phyloP scores from a whole-genome alignment of 345 rosid species.

The Atalantia buxifolia region DNA sequence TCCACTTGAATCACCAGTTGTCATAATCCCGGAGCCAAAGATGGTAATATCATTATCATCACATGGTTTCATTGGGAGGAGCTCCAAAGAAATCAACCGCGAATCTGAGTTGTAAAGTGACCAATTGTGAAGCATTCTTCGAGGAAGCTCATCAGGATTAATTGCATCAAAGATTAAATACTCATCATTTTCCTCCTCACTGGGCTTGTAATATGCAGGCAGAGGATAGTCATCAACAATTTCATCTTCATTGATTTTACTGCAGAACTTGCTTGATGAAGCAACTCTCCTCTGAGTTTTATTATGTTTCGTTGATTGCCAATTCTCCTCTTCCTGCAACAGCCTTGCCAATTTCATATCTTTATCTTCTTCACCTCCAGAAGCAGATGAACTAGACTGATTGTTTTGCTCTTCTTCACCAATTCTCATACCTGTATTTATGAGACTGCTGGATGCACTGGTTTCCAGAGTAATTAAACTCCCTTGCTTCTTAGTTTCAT shows the following conservation, averaged over 20 bases:
- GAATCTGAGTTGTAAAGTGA: constrained; percentile 74
- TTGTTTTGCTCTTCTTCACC: constrained; percentile 20
- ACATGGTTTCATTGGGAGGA: constrained; percentile 72
- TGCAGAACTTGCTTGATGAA: constrained; percentile 43
- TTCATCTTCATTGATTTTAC: constrained; percentile 78
- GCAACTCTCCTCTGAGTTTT: constrained; percentile 37
- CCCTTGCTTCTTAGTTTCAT: constrained; percentile 33
- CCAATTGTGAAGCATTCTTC: constrained; percentile 70
- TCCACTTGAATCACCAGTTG: constrained; percentile 64
- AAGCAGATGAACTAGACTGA: constrained; percentile 18
- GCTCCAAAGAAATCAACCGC: constrained; percentile 71
- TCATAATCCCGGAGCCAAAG: constrained; percentile 69
- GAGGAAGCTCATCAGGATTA: constrained; percentile 50
- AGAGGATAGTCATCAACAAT: constrained; percentile 81
- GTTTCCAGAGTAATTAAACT: constrained; percentile 16
- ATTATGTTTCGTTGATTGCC: constrained; percentile 52
- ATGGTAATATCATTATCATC: constrained; percentile 68
- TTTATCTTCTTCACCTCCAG: constrained; percentile 46
- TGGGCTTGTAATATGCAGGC: constrained; percentile 63
- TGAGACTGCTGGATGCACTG: constrained; percentile 20
- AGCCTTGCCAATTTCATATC: constrained; percentile 55
- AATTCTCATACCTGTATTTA: constrained; percentile 35
- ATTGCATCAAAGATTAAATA: constrained; percentile 37
- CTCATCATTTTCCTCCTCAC: constrained; percentile 65
- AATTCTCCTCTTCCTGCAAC: constrained; percentile 67